Base-by-base conservation (phyloP, 805 yeast species). In the Candida tammaniensis region DNA sequence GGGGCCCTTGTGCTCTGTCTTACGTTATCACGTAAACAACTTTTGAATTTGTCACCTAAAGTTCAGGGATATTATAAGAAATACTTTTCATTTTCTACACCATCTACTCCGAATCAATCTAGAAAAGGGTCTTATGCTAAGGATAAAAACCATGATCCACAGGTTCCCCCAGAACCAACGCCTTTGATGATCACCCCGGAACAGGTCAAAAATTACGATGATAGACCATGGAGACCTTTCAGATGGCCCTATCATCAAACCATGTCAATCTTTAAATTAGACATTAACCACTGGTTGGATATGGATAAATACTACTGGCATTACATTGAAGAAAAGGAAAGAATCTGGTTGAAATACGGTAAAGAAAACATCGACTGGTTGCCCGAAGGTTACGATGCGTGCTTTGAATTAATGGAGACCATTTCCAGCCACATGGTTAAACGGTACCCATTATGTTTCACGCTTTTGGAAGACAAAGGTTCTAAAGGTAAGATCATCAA, bases 241-340 rank as follows among this genome's bases (percentile, higher is more conserved):
- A 64, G 88, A 49, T 79, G 84, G 80, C 88, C 88, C 18, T 82
- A 82, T 50, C 86, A 81, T 55, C 88, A 82, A 56, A 82, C 87
- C 2, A 82, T 82, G 88, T 73, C 82, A 11, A 80, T 82, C 31
- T 81, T 71, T 62, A 78, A 76, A 51, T 65, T 82, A n/a, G 85
- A 81, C 50, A 64, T 79, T 23, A 80, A 81, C 54, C 83, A 82
- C 57, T 82, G 88, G 88, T 58, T 82, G 44, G 87, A 82, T 48
- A 82, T 82, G 87, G 88, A 82, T 54, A 81, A 80, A 54, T 82
- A 78, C 57, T 82, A 80, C 50, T 66, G 77, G 54, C 80, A 77
- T 43, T 82, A 82, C 47, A 71, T 80, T 36, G 64, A 73, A 41
- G 86, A 82, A 49, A 80, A 80, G 55, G 56, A 71, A 48, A 60